Conservation (phyloP, 306 rosid genomes). For the Fragaria nilgerrensis region DNA sequence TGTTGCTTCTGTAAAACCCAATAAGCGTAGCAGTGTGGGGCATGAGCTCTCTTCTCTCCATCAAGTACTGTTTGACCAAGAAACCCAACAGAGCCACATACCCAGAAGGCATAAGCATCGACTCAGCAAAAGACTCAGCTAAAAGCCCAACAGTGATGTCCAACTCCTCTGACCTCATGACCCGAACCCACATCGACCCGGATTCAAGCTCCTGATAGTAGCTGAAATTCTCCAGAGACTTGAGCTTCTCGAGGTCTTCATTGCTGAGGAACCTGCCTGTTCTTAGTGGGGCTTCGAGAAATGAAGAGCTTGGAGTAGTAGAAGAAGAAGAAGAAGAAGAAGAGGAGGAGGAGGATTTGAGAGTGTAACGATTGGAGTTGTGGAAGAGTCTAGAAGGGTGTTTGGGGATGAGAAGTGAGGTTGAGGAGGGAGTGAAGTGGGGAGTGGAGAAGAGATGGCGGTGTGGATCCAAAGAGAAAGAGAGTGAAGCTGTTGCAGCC, state of each 20-base stretch:
- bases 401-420: slow-evolving; percentile 25
- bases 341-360: slow-evolving; percentile 41
- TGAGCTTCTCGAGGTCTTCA: slow-evolving; percentile 57
- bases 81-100: slow-evolving; percentile 53
- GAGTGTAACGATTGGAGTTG: slow-evolving; percentile 16
- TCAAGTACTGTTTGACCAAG: slow-evolving; percentile 71
- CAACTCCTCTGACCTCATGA: slow-evolving; percentile 62
- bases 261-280: slow-evolving; percentile 63
- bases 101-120: slow-evolving; percentile 58
- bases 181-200: slow-evolving; percentile 71
- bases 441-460: slow-evolving; percentile 7
- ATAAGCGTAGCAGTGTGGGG: slow-evolving; percentile 79
- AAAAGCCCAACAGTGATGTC: slow-evolving; percentile 57
- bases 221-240: slow-evolving; percentile 45
- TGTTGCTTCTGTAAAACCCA: slow-evolving; percentile 54
- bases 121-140: slow-evolving; percentile 78
- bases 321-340: slow-evolving; percentile 21
- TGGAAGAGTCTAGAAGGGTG: slow-evolving; percentile 29
- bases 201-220: slow-evolving; percentile 55
- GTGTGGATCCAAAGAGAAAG: slow-evolving; percentile 47
- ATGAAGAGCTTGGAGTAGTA: slow-evolving; percentile 20
- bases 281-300: slow-evolving; percentile 43
- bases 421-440: slow-evolving; percentile 14
- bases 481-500: slow-evolving; percentile 56
- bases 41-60: slow-evolving; percentile 54